Conservation (phyloP, 2,329 filamentous ascomycete genomes). For the Trichoderma sp. region DNA sequence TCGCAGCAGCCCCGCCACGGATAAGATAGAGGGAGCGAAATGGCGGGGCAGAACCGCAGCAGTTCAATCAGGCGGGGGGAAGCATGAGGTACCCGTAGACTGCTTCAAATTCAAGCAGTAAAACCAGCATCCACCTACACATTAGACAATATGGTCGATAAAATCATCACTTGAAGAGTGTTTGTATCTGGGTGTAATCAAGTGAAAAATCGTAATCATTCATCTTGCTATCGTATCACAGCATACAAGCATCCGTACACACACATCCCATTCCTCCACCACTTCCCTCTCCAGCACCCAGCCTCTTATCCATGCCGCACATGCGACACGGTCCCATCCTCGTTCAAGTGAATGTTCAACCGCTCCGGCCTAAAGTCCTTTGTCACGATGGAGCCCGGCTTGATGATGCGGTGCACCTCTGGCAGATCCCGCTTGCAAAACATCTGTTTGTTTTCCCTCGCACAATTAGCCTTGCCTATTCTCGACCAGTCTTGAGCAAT, state of each 20-base stretch:
- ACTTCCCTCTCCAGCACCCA: background rate
- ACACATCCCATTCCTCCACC: no score
- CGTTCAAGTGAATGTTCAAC: conserved; percentile 61
- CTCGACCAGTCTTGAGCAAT: no score
- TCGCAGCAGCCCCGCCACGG: conserved; percentile 26
- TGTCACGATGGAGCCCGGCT: conserved; percentile 60
- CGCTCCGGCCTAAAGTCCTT: conserved; percentile 58
- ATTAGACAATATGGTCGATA: no score
- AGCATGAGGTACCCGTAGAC: no score
- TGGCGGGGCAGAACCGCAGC: conserved; percentile 35
- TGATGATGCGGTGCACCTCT: conserved; percentile 57
- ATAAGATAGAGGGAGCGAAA: conserved; percentile 26
- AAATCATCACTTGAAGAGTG: no score
- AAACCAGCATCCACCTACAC: no score
- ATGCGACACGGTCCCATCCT: conserved; percentile 63
- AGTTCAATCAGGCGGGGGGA: conserved; percentile 30
- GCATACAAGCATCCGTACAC: no score
- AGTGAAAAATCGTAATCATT: no score
- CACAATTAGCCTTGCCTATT: background rate
- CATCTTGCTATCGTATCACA: no score
- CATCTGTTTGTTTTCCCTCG: conserved; percentile 44
- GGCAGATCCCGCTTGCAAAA: conserved; percentile 65
- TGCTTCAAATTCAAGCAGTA: no score
- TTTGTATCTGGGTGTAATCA: no score
- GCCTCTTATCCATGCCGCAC: conserved; percentile 53